Evolutionary conservation across 805 yeast genomes (phyloP).

Genomic region (Candida nanaspora): DNA sequence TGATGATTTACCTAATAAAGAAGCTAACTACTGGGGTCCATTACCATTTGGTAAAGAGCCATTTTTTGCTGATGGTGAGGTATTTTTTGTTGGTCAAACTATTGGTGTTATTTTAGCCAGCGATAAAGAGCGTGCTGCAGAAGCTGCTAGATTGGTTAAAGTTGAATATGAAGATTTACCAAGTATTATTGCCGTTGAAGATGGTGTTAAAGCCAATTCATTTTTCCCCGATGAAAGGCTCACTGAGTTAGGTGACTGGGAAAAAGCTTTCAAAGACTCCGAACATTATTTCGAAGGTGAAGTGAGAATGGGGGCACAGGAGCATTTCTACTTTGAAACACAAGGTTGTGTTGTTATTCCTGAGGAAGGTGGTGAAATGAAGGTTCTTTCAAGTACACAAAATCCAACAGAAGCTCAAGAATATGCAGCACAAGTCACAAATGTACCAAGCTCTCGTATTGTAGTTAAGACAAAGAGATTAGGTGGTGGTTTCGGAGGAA

Average conservation of each 20-base stretch:
- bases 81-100: slow-evolving; percentile 34
- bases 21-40: slow-evolving; percentile 37
- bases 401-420: slow-evolving; percentile 39
- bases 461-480: slow-evolving; percentile 35
- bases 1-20: slow-evolving; percentile 29
- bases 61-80: slow-evolving; percentile 37
- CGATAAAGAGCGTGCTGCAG: slow-evolving; percentile 31
- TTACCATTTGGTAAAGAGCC: slow-evolving; percentile 33
- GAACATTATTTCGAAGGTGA: slow-evolving; percentile 29
- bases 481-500: slow-evolving; percentile 48
- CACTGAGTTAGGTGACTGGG: slow-evolving; percentile 33
- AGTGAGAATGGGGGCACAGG: slow-evolving; percentile 38
- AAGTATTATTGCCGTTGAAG: slow-evolving; percentile 34
- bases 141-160: slow-evolving; percentile 33
- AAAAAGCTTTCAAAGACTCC: slow-evolving; percentile 26
- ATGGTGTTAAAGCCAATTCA: slow-evolving; percentile 33
- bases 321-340: slow-evolving; percentile 41
- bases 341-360: slow-evolving; percentile 38
- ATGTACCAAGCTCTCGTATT: slow-evolving; percentile 33
- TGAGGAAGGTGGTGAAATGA: slow-evolving; percentile 39
- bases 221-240: slow-evolving; percentile 29
- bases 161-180: slow-evolving; percentile 36
- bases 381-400: slow-evolving; percentile 35
- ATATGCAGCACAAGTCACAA: slow-evolving; percentile 34
- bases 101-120: slow-evolving; percentile 35